A percentile compares a stretch with the other conserved stretches of the same genome.
Conservation (phyloP, 306 rosid species). For the Fragaria iinumae region DNA sequence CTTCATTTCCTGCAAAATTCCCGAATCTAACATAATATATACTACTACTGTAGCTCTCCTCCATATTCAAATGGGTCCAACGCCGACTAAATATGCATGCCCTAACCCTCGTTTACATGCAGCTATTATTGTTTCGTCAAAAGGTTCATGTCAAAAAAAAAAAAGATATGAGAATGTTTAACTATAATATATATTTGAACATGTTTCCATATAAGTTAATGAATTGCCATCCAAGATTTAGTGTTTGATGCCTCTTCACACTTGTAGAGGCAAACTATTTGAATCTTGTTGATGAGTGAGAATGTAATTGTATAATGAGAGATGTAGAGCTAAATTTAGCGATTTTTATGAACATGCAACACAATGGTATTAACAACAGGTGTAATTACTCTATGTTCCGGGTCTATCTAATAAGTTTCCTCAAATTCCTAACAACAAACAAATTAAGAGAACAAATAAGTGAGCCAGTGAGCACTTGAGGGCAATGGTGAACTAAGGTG, state of each 20-base stretch:
- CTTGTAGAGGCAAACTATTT: too few species aligned
- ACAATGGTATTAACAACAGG: too few species aligned
- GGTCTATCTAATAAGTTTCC: too few species aligned
- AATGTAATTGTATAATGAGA: too few species aligned
- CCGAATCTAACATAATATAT: neutral
- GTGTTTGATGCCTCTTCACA: neutral
- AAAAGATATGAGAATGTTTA: neutral
- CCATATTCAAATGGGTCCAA: neutral
- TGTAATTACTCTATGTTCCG: too few species aligned
- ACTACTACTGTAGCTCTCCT: neutral
- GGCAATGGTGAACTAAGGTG: too few species aligned
- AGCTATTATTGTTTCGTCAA: neutral
- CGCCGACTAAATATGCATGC: neutral
- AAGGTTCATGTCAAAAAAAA: neutral
- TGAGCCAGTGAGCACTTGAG: too few species aligned
- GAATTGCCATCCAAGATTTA: neutral
- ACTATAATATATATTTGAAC: neutral
- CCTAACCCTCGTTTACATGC: neutral
- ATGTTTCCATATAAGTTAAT: neutral
- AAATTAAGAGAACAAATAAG: too few species aligned
- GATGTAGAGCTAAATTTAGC: too few species aligned
- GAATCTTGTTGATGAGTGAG: too few species aligned
- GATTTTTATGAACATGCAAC: too few species aligned
- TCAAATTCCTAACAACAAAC: too few species aligned
- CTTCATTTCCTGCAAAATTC: constrained; percentile 1